A percentile compares a stretch with the other conserved stretches of the same genome.
These are phyloP conservation scores for Lentinula guzmanii DNA, from an alignment of 768 basidiomycete species.

Conservation along the genomic window DNA sequence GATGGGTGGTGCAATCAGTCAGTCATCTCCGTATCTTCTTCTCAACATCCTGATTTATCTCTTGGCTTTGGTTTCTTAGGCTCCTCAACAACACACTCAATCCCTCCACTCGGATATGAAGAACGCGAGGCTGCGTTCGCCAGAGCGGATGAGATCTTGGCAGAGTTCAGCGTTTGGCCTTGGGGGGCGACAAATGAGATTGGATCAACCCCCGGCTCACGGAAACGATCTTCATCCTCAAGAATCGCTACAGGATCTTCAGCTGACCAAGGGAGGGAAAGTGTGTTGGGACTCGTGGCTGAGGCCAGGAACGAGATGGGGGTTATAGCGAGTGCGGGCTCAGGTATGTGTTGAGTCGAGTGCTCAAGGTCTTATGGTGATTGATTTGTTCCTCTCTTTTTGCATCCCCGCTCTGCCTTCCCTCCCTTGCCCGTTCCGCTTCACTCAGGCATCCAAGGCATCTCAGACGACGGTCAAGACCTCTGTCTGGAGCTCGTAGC, in stretches of 20 bases:
- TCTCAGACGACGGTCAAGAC: constrained; percentile 48
- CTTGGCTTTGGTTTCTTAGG: background rate
- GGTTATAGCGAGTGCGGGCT: background rate
- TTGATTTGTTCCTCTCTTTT: background rate
- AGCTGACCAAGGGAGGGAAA: constrained; percentile 47
- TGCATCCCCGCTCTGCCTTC: background rate
- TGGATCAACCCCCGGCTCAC: constrained; percentile 19
- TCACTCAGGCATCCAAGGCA: background rate
- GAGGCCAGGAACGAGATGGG: constrained; percentile 71
- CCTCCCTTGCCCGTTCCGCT: background rate
- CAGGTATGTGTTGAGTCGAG: background rate
- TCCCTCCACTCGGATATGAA: constrained; percentile 67
- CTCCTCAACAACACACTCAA: background rate
- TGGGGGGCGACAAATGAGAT: constrained; percentile 43
- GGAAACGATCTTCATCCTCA: constrained; percentile 27
- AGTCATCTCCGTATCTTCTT: background rate
- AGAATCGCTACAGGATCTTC: constrained; percentile 53
- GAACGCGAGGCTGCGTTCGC: constrained; percentile 91
- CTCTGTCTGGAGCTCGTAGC: constrained; percentile 86
- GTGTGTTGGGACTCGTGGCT: constrained; percentile 65
- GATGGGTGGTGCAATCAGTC: constrained; percentile 46
- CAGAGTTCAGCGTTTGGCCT: constrained; percentile 89
- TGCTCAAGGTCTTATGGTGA: background rate
- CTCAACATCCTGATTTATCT: background rate
- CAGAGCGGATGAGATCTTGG: constrained; percentile 89